Evolutionary conservation across 169 alveolate species (phyloP), one percentile per base, ranked within the genome.

Genomic region (Cryptosporidium canis): DNA sequence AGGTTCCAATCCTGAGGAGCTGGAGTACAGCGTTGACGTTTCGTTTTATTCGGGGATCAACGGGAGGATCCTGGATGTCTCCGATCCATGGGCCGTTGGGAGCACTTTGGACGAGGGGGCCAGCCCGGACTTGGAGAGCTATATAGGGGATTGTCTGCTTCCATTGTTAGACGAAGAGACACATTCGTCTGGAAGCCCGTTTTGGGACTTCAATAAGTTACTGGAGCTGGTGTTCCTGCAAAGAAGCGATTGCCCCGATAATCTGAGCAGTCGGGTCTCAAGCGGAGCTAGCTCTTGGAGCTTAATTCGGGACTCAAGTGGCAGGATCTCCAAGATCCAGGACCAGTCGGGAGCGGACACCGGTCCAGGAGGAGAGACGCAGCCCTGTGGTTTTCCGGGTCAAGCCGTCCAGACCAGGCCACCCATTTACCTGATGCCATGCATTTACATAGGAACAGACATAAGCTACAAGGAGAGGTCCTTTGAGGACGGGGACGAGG

Each of bases 1-100:
- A 11, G 67, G 33, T 48, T 31, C 55, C 11, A 48, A 44, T 24
- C 16, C 31, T 44, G 61, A 68, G 11, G 67, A n/a, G 2, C n/a
- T 24, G 9, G 45, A 61, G 1, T 77, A 63, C 33, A 31, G 37
- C 7, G 61, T 77, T 6, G 51, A 77, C 27, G 6, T 77, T 27
- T 55, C 87, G 24, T 0, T 77, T 9, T 77, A 24, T 77, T 77
- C 72, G 3, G 87, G 87, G n/a, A 56, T 77, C 14, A 61, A 77
- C 58, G 87, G 87, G 6, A 14, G 55, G 9, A 21, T 61, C 3
- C 37, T 77, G 43, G 63, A 55, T 41, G 9, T n/a, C 8, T 14
- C 51, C 1, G 87, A 61, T 29, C 77, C 87, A 9, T 77, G 87
- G 87, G 87, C 77, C n/a, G 87, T 51, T 9, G 87, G 87, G 7